Evolutionary conservation across 2,329 filamentous ascomycete genomes (phyloP).

Genomic region (Fusarium duplospermum): DNA sequence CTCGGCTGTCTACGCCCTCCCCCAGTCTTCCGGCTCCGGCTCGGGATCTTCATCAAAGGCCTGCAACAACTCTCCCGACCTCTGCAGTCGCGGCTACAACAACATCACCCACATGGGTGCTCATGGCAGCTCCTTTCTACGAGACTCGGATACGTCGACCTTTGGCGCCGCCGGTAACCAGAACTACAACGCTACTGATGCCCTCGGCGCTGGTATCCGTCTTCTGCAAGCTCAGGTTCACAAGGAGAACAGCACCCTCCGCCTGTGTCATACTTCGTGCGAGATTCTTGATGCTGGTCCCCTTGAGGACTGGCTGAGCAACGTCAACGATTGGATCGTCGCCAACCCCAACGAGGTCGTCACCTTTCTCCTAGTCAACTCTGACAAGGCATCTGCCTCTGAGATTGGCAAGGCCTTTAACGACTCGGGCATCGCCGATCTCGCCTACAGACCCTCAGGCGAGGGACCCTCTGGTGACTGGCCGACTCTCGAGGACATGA

Average conservation of each 20-base stretch:
- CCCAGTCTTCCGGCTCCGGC: constrained; percentile 38
- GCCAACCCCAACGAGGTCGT: constrained; percentile 79
- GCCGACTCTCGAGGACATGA: constrained; percentile 79
- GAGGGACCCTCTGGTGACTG: constrained; percentile 61
- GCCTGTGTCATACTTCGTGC: constrained; percentile 78
- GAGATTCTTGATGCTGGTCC: constrained; percentile 75
- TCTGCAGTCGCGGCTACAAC: constrained; percentile 79
- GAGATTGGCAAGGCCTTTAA: constrained; percentile 68
- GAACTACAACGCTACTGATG: constrained; percentile 77
- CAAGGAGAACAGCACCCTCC: constrained; percentile 66
- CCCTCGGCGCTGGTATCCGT: constrained; percentile 77
- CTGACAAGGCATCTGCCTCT: constrained; percentile 66
- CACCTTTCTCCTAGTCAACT: constrained; percentile 79
- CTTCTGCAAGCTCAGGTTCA: constrained; percentile 80
- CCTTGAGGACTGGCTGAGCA: constrained; percentile 71
- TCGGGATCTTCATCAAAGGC: constrained; percentile 51
- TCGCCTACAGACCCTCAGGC: constrained; percentile 69
- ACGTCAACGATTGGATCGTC: constrained; percentile 77
- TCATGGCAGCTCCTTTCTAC: constrained; percentile 79
- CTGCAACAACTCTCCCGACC: constrained; percentile 84
- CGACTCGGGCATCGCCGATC: constrained; percentile 67
- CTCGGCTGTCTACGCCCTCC: constrained; percentile 40
- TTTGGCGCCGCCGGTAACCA: constrained; percentile 78
- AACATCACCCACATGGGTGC: constrained; percentile 83
- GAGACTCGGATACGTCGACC: constrained; percentile 65